These are phyloP conservation scores for Coemansia sp. DNA, from an alignment of 192 early-diverging fungal species.

Conservation along the genomic window DNA sequence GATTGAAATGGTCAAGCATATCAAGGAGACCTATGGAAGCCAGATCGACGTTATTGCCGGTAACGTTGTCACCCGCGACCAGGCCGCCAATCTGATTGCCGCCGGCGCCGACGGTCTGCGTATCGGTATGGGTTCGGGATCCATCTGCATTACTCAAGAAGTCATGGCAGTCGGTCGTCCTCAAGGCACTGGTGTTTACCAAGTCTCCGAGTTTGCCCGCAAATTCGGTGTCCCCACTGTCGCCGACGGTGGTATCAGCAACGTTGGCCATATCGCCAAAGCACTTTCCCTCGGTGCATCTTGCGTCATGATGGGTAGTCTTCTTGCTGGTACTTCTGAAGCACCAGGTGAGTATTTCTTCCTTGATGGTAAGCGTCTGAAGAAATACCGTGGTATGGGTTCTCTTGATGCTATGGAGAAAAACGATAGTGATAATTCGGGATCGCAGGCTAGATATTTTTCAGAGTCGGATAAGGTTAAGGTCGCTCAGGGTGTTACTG, in stretches of 20 bases:
- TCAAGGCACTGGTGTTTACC: constrained; percentile 94
- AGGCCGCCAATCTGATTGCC: constrained; percentile 85
- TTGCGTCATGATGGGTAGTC: constrained; percentile 98
- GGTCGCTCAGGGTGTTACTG: constrained; percentile 97
- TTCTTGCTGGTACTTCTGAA: constrained; percentile 94
- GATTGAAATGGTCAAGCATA: constrained; percentile 92
- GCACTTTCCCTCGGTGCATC: constrained; percentile 91
- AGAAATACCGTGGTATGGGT: constrained; percentile 99
- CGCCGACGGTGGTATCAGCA: constrained; percentile 96
- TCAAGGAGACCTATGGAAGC: constrained; percentile 79
- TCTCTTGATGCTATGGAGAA: constrained; percentile 93
- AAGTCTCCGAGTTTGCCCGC: constrained; percentile 90
- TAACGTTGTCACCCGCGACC: constrained; percentile 96
- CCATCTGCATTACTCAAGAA: constrained; percentile 98
- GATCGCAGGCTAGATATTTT: constrained; percentile 89
- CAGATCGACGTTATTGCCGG: constrained; percentile 89
- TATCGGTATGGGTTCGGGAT: constrained; percentile 97
- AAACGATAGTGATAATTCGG: constrained; percentile 63
- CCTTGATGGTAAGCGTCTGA: constrained; percentile 94
- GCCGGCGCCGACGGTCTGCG: constrained; percentile 95
- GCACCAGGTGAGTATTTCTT: constrained; percentile 98
- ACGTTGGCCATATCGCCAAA: constrained; percentile 98
- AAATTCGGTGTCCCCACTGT: constrained; percentile 94
- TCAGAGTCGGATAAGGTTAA: constrained; percentile 96
- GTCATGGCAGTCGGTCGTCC: constrained; percentile 99